phyloP scores from a whole-genome alignment of 495 filamentous ascomycete species.

The Hypoxylon trugodes region DNA sequence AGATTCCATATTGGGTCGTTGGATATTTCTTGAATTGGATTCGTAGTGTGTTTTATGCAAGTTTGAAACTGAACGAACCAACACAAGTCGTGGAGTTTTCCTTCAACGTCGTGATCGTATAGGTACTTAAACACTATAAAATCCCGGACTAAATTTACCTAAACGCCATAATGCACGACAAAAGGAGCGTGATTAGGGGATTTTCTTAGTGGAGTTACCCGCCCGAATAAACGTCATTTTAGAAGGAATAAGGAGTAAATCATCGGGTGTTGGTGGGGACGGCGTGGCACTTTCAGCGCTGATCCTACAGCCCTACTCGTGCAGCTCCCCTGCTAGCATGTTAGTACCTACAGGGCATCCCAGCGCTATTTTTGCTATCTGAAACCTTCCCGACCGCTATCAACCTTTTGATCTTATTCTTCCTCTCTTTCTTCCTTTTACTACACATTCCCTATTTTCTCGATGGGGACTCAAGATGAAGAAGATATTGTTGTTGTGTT shows the following conservation, averaged over 20 bases:
- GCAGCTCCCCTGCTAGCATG: background rate
- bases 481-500: constrained; percentile 89
- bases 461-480: constrained; percentile 67
- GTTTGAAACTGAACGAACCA: constrained; percentile 20
- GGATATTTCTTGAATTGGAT: constrained; percentile 12
- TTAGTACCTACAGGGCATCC: background rate
- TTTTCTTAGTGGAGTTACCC: background rate
- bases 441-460: constrained; percentile 8
- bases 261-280: constrained; percentile 16
- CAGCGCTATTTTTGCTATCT: background rate
- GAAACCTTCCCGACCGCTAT: background rate
- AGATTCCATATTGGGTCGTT: constrained; percentile 16
- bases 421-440: constrained; percentile 3
- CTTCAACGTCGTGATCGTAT: background rate
- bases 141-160: background rate
- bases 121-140: constrained; percentile 3
- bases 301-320: constrained; percentile 29
- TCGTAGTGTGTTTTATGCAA: constrained; percentile 6
- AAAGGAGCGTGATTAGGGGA: background rate
- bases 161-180: background rate
- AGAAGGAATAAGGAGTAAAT: constrained; percentile 28
- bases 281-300: constrained; percentile 3
- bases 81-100: background rate
- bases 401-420: background rate
- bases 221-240: constrained; percentile 36